Evolutionary conservation across 345 rosid genomes (phyloP).

Genomic region (Excoecaria cochinchinensis): DNA sequence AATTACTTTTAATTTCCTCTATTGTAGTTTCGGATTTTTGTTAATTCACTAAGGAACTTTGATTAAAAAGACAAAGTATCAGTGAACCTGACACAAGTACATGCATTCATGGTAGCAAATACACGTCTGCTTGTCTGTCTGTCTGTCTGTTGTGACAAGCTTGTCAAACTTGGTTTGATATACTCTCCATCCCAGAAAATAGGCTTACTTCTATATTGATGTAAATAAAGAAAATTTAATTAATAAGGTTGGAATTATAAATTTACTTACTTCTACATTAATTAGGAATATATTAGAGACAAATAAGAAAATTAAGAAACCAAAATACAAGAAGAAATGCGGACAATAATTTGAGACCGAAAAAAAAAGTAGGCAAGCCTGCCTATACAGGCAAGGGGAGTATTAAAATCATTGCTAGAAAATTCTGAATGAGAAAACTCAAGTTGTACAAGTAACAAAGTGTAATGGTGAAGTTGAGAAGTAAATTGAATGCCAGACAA

Average conservation of each 20-base stretch:
- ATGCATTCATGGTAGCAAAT: not conserved
- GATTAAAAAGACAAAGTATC: not conserved
- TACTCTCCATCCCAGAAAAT: no score
- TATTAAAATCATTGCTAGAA: not conserved
- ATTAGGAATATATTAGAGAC: no score
- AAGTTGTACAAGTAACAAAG: not conserved
- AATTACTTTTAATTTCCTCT: not conserved
- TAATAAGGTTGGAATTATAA: no score
- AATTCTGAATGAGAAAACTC: slow-evolving; percentile 5
- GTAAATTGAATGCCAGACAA: slow-evolving; percentile 3
- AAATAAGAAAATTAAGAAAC: no score
- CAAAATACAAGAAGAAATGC: no score
- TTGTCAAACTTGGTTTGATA: not conserved
- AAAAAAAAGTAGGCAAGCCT: no score
- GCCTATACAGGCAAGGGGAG: no score
- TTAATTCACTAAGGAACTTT: not conserved
- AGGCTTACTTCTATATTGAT: no score
- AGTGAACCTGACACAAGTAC: not conserved
- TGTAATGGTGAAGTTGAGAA: not conserved
- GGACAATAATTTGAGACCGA: no score
- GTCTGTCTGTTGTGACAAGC: not conserved
- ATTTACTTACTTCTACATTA: no score
- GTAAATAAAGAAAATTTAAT: no score
- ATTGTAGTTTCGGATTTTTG: not conserved
- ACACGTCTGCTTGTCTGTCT: not conserved